Conservation (phyloP, 176 grass and related monocot species). For the Oryza rufipogon region DNA sequence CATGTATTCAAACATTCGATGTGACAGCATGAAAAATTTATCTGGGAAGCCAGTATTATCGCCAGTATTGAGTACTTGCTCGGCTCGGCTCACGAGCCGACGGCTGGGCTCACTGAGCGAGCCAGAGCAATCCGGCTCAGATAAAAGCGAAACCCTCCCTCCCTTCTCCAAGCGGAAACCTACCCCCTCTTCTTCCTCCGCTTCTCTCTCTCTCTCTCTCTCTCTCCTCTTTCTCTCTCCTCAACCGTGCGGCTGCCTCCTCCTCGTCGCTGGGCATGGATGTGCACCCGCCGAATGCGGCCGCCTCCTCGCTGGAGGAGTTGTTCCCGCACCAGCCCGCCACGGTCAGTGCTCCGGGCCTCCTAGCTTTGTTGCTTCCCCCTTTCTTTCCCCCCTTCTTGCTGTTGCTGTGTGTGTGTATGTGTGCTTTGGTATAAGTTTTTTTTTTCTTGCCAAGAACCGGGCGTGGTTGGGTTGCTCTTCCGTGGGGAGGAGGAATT, state of each 20-base stretch:
- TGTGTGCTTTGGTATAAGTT: neutral
- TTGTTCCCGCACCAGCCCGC: constrained; percentile 43
- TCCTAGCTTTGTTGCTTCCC: too few species aligned
- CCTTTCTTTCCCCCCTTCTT: neutral
- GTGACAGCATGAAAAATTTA: too few species aligned
- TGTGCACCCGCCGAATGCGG: constrained; percentile 45
- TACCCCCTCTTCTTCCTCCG: neutral
- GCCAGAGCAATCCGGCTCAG: neutral
- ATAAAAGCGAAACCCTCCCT: constrained; percentile 16
- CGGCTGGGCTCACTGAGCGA: too few species aligned
- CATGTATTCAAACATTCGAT: too few species aligned
- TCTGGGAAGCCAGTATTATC: too few species aligned
- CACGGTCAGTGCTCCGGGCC: constrained; percentile 32
- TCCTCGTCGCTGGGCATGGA: constrained; percentile 27
- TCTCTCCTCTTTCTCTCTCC: neutral
- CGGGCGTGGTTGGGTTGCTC: neutral
- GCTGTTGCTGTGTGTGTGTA: neutral
- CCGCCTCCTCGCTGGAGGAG: constrained; percentile 28
- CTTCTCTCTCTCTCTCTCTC: neutral
- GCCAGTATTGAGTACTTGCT: too few species aligned
- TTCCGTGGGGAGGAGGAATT: neutral
- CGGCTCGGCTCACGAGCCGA: neutral
- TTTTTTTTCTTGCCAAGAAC: neutral
- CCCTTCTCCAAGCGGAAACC: constrained; percentile 13
- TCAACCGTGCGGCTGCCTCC: neutral